Evolutionary conservation across 2,329 filamentous ascomycete species (phyloP), one percentile per base, ranked within the genome.

Genomic region (Colletotrichum paranaense): DNA sequence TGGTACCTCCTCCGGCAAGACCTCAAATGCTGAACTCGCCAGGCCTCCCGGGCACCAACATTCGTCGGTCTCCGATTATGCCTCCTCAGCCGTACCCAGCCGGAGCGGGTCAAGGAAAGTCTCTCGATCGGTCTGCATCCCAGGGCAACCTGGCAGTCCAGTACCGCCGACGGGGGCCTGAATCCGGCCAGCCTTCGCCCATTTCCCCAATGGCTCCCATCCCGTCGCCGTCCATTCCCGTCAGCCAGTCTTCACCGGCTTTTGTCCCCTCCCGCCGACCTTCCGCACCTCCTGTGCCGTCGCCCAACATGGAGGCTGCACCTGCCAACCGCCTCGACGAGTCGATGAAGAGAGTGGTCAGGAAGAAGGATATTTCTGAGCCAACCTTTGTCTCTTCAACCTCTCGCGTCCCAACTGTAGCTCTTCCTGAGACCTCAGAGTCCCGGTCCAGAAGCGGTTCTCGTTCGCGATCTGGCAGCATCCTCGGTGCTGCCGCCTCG

Each of bases 321-420:
- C 62, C 38, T 9, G 60, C 78, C n/a, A 79, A 80, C n/a, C 77
- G 78, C 22, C 76, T 84, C 7, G 82, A 83, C 59, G 84, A 85
- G 26, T 77, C 80, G 1, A 81, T 81, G 77, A 87, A 82, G 76
- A 83, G 85, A 11, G 78, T 81, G 22, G 82, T 88, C 53, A 84
- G 82, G 68, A 86, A 84, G 72, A 81, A 82, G 70, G 88, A 89
- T 26, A 87, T 88, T 57, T 87, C 87, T 2, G 88, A 89, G 67
- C 86, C 87, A 4, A 86, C 83, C 0, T 86, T 88, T 62, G 79
- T 87, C 22, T 85, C 82, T 76, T 84, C 85, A 19, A 86, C 83
- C 4, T 84, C 83, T n/a, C 84, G 84, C 4, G 83, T 86, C 4
- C 83, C 84, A 1, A 86, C 84, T 0, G 81, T 85, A 12, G 81